Evolutionary conservation across 75 land plant species (phyloP).

Genomic region (Picea sitchensis): DNA sequence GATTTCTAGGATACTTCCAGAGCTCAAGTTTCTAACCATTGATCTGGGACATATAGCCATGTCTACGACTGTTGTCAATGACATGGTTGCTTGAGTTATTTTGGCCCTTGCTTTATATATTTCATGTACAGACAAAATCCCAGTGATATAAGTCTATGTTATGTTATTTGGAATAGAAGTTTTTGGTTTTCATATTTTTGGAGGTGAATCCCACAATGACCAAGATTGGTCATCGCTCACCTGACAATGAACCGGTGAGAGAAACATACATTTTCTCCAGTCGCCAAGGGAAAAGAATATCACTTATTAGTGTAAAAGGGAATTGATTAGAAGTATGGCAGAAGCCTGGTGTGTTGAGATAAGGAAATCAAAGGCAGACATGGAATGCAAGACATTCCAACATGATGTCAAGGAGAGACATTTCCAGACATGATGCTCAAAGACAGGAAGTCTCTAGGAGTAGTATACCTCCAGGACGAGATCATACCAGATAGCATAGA

Average conservation of each 20-base stretch:
- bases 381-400: too few relatives aligned
- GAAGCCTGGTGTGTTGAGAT: too few relatives aligned
- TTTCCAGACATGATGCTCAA: too few relatives aligned
- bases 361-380: too few relatives aligned
- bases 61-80: conserved; percentile 66
- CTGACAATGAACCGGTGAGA: conserved; percentile 61
- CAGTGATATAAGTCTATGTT: conserved; percentile 62
- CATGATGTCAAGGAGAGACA: too few relatives aligned
- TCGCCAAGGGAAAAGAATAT: too few relatives aligned
- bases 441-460: too few relatives aligned
- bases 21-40: conserved; percentile 83
- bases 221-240: conserved; percentile 5
- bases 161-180: conserved; percentile 50
- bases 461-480: too few relatives aligned
- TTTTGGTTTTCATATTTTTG: conserved; percentile 27
- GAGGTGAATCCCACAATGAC: conserved; percentile 37
- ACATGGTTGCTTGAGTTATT: too few relatives aligned
- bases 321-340: too few relatives aligned
- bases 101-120: conserved; percentile 63
- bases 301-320: too few relatives aligned
- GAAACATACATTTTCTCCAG: conserved; percentile 44
- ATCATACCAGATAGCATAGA: too few relatives aligned
- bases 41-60: conserved; percentile 85
- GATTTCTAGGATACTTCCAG: conserved; percentile 84
- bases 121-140: conserved; percentile 46